Evolutionary conservation across 345 rosid species (phyloP), one percentile per base, ranked within the genome.

Genomic region (Dipteronia sinensis): DNA sequence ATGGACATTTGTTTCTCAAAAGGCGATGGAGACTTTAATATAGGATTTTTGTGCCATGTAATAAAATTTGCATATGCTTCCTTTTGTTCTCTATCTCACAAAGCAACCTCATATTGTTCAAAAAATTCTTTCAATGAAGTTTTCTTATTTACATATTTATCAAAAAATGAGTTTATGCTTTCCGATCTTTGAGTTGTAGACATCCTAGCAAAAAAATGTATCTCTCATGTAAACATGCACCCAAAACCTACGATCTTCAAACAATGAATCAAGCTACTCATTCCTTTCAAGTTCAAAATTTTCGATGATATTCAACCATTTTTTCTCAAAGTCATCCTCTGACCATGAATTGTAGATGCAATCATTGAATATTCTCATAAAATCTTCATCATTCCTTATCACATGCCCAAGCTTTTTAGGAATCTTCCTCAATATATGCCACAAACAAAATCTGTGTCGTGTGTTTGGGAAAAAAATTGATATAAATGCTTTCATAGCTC

Each of bases 1-100:
- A 1, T n/a, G 3, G 72, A 22, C 72, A 68, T 68, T 68, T 44
- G 56, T 44, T 22, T 68, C 29, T 67, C 51, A 67, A 67, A 40
- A 40, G 49, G 13, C 7, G 27, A 67, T 13, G 34, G 15, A 20
- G 12, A 9, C 19, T 68, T 22, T 4, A 68, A 68, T 11, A 11
- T 23, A 5, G 8, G 72, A 0, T 34, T 61, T n/a, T 73, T 61
- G 22, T 23, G 76, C 38, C 56, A 58, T 20, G 68, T 61, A 59
- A 0, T 73, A 40, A 69, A 69, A 46, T 22, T 12, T 3, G 56
- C 29, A 19, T 69, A 34, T 11, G 20, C 19, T 46, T 69, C 31
- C 9, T 16, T 22, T 13, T 46, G 1, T 44, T 20, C 13, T 46
- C 27, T 69, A 46, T 69, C 56, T 16, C 22, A 17, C 19, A 46